Percentiles rank a stretch among this genome's conserved stretches.
Conservation (phyloP, 139 green algal species). For the Medakamo hakoo region DNA sequence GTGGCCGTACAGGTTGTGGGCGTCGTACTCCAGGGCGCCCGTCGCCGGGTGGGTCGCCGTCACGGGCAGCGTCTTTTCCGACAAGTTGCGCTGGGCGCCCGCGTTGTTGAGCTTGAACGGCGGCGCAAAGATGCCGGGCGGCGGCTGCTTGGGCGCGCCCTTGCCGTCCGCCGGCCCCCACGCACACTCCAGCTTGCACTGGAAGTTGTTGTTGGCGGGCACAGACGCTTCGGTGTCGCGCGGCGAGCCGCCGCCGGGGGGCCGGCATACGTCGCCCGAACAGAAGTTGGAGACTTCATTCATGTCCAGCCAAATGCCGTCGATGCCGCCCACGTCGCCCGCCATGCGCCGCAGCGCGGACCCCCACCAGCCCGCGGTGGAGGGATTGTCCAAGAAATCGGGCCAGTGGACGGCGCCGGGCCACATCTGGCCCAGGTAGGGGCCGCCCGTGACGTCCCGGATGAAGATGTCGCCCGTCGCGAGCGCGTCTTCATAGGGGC, state of each 20-base stretch:
- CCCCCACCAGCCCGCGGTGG: constrained; percentile 10
- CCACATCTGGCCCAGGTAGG: constrained; percentile 61
- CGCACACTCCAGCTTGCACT: constrained; percentile 12
- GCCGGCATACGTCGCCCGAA: constrained; percentile 11
- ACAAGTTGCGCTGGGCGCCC: background rate
- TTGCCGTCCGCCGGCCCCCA: background rate
- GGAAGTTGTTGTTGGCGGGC: background rate
- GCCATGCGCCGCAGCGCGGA: background rate
- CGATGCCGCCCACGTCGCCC: constrained; percentile 21
- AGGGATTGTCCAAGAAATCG: constrained; percentile 45
- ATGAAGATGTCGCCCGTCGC: constrained; percentile 36
- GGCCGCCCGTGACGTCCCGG: constrained; percentile 14
- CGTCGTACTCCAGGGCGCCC: constrained; percentile 34
- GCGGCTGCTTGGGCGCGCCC: no score
- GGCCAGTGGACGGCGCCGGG: constrained; percentile 49
- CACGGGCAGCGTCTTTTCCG: constrained; percentile 3
- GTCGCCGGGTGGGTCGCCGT: constrained; percentile 20
- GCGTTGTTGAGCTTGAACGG: background rate
- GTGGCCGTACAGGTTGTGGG: constrained; percentile 42
- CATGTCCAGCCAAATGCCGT: constrained; percentile 66
- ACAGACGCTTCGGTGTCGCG: no score
- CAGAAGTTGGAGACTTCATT: constrained; percentile 70
- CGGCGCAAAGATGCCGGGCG: background rate
- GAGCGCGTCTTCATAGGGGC: constrained; percentile 34
- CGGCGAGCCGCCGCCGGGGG: no score